phyloP scores from a whole-genome alignment of 257 asterid species.

The Marsdenia floribunda region DNA sequence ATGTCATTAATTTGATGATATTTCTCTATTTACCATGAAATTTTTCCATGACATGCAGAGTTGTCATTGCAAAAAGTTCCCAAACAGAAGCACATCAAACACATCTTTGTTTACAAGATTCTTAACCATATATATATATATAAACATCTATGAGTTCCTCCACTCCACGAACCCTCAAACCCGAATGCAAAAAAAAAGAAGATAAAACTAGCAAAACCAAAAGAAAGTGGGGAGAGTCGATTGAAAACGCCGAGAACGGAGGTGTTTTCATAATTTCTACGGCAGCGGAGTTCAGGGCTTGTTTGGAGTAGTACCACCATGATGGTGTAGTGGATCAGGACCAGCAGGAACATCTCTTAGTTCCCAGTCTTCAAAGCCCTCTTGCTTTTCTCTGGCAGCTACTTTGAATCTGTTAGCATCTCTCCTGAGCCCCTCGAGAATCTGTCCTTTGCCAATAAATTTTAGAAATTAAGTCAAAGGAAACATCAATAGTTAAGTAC shows the following conservation, averaged over 20 bases:
- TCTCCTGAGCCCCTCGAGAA: slow-evolving; percentile 22
- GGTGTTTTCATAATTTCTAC: neutral
- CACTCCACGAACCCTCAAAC: neutral
- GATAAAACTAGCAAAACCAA: neutral
- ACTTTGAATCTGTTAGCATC: slow-evolving; percentile 25
- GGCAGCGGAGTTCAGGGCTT: slow-evolving; percentile 18
- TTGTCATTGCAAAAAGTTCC: neutral
- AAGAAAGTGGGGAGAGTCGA: neutral
- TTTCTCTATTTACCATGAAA: neutral
- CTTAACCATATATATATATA: neutral
- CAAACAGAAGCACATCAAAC: neutral
- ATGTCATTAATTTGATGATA: neutral
- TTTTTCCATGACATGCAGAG: neutral
- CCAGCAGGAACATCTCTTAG: slow-evolving; percentile 31
- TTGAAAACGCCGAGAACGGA: neutral
- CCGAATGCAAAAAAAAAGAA: neutral
- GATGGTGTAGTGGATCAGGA: slow-evolving; percentile 37
- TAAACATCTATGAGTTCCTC: neutral
- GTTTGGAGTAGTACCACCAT: slow-evolving; percentile 24
- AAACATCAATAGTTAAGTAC: neutral
- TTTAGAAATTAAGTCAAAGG: too few species aligned
- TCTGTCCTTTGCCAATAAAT: neutral
- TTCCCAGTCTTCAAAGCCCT: slow-evolving; percentile 22
- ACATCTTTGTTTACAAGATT: neutral
- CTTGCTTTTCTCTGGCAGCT: slow-evolving; percentile 22